These are phyloP conservation scores for Chytriomyces sp. DNA, from an alignment of 192 early-diverging fungal genomes.

Conservation along the genomic window DNA sequence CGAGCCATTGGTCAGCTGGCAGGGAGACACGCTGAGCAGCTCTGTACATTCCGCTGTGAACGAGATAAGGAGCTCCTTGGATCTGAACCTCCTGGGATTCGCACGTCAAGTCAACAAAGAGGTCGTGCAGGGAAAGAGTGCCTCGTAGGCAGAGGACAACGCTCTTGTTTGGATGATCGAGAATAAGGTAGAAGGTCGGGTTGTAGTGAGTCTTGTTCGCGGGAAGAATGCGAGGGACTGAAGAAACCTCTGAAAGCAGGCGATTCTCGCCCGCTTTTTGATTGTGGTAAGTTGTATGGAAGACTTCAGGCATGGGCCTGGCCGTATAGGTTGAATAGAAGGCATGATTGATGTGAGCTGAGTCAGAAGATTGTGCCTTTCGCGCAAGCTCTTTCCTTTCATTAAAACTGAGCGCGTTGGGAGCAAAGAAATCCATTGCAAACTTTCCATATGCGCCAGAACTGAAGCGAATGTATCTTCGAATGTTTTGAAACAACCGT, in stretches of 20 bases:
- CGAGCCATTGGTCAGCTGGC: conserved; percentile 37
- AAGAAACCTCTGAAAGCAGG: not conserved
- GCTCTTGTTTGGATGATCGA: conserved; percentile 76
- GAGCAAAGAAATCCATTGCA: conserved; percentile 30
- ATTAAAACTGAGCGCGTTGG: conserved; percentile 10
- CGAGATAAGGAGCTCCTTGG: conserved; percentile 35
- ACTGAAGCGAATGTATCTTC: conserved; percentile 47
- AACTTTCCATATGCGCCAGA: conserved; percentile 46
- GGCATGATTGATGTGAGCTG: conserved; percentile 50
- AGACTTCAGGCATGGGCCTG: conserved; percentile 70
- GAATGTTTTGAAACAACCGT: conserved; percentile 18
- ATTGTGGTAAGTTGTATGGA: conserved; percentile 66
- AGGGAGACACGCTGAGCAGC: conserved; percentile 62
- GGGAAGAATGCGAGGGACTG: conserved; percentile 11
- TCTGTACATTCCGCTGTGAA: conserved; percentile 84
- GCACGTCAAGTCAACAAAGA: conserved; percentile 86
- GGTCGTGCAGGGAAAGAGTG: conserved; percentile 81
- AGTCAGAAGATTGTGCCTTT: not conserved
- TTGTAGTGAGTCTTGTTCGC: conserved; percentile 34
- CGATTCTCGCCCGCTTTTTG: conserved; percentile 17
- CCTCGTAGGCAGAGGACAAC: conserved; percentile 86
- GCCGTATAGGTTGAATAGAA: conserved; percentile 81
- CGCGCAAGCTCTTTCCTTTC: conserved; percentile 19
- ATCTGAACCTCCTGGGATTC: conserved; percentile 59
- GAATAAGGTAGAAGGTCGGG: conserved; percentile 70